Evolutionary conservation across 495 filamentous ascomycete species (phyloP).

Genomic region (Talaromyces thailandensis): DNA sequence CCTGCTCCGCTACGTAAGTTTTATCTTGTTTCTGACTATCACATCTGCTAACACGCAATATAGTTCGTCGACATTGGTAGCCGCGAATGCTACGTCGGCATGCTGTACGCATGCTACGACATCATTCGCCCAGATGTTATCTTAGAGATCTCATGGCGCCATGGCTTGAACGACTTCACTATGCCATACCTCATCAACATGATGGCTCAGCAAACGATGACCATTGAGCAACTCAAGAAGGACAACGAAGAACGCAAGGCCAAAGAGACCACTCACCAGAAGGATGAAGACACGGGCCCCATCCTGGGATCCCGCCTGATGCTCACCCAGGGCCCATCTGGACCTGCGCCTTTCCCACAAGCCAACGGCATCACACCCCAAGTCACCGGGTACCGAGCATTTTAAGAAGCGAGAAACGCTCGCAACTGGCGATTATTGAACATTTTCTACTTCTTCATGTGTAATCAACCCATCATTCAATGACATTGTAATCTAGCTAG

Average conservation of each 20-base stretch:
- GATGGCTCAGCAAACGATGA: conserved; percentile 78
- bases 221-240: conserved; percentile 77
- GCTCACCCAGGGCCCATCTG: conserved; percentile 85
- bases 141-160: conserved; percentile 94
- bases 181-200: conserved; percentile 99
- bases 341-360: conserved; percentile 58
- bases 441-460: conserved; percentile 4
- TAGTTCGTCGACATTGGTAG: conserved; percentile 99
- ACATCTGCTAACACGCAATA: conserved; percentile 20
- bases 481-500: conserved; percentile 9
- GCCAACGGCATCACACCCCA: conserved; percentile 77
- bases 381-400: conserved; percentile 62
- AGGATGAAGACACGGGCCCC: conserved; percentile 83
- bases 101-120: conserved; percentile 98
- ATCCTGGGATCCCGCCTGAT: conserved; percentile 92
- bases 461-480: conserved; percentile 6
- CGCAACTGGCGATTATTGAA: neutral
- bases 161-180: conserved; percentile 90
- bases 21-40: conserved; percentile 7
- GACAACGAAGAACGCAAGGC: conserved; percentile 97
- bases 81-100: conserved; percentile 97
- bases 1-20: conserved; percentile 86
- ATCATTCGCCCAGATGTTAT: conserved; percentile 86
- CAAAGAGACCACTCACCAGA: conserved; percentile 75
- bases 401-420: conserved; percentile 23